Base-by-base conservation (phyloP, 257 asterid genomes). In the Eucommia ulmoides region DNA sequence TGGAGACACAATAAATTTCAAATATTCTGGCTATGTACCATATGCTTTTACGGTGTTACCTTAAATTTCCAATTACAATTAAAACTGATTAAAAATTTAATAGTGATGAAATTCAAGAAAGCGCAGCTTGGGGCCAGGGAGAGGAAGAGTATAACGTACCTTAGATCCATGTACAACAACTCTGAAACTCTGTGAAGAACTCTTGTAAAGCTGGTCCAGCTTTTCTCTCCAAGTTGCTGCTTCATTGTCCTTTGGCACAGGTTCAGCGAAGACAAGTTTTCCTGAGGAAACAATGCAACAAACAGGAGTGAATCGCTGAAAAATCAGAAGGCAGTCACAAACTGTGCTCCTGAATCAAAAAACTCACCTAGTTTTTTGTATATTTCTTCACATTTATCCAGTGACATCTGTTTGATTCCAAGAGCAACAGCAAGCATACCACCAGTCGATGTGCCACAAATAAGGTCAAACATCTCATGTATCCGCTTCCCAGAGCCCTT, bases 351-450 rank as follows among this genome's bases (percentile, higher is more conserved):
- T 26, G 23, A 57, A 54, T 48, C 54, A 65, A 55, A 60, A 53
- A 70, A 56, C 69, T 46, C 55, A 91, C 99, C 99, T 65, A 91
- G 96, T 61, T 83, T 82, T 73, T 91, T 91, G 81, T 91, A 91
- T 72, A 91, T 77, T 67, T 91, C 96, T 75, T 91, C 99, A 70
- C 99, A 91, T 62, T 74, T 76, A 24, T 81, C 94, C 79, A 91
- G 77, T 55, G 95, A 83, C 94, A 83, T 81, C 72, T 68, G 63
- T 67, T 86, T 83, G 70, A 91, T 77, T 60, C 93, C 99, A 59
- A 91, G 88, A 61, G 99, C 95, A 61, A 91, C 99, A 56, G 99
- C 99, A 63, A 91, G 96, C 96, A 91, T 86, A 53, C 99, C 96
- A 53, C 99, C 99, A 1, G 99, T 91, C 53, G 99, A 91, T 66